Evolutionary conservation across 1,284 basidiomycete species (phyloP).

Genomic region (Trichosporon sp.): DNA sequence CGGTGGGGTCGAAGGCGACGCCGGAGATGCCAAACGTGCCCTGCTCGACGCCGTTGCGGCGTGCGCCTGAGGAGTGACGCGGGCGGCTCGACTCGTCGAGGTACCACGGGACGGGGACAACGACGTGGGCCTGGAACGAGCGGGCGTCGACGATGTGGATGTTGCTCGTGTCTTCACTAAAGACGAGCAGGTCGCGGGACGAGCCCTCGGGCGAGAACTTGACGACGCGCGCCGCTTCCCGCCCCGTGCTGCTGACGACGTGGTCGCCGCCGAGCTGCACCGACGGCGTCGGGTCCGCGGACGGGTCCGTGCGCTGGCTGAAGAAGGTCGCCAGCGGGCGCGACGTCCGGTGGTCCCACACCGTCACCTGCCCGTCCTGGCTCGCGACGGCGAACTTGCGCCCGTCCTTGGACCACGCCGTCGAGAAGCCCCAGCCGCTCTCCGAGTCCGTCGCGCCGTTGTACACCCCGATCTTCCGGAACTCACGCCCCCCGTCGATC

Average conservation of each 20-base stretch:
- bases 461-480: conserved; percentile 43
- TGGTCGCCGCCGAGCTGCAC: background rate
- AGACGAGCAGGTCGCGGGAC: conserved; percentile 46
- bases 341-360: conserved; percentile 50
- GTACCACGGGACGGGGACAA: conserved; percentile 39
- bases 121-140: conserved; percentile 45
- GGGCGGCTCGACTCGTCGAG: conserved; percentile 2
- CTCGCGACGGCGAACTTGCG: conserved; percentile 49
- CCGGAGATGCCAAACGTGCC: conserved; percentile 44
- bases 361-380: conserved; percentile 50
- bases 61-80: background rate
- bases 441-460: conserved; percentile 43
- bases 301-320: conserved; percentile 21
- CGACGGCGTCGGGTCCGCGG: background rate
- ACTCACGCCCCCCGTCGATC: conserved; percentile 43
- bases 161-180: conserved; percentile 44
- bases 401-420: conserved; percentile 48
- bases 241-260: conserved; percentile 32
- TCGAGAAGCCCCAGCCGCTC: conserved; percentile 36
- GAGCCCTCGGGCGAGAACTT: conserved; percentile 49
- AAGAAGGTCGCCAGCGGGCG: conserved; percentile 45
- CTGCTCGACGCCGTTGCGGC: conserved; percentile 29
- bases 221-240: conserved; percentile 47
- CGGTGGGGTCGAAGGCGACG: conserved; percentile 45
- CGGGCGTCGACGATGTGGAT: conserved; percentile 50